phyloP scores from a whole-genome alignment of 2,329 filamentous ascomycete genomes.

The Penicillium sp. region DNA sequence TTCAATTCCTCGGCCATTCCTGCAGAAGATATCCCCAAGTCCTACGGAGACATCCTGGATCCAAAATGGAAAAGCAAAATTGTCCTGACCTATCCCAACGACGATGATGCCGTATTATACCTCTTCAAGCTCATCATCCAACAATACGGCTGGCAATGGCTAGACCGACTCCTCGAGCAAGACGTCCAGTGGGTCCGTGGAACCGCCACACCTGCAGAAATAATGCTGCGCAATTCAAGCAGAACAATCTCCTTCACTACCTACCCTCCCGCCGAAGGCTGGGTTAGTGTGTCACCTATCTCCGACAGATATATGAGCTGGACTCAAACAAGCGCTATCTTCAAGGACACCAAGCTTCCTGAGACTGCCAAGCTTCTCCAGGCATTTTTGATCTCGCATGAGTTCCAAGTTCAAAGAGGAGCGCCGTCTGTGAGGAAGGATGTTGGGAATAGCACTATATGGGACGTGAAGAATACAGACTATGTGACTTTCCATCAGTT shows the following conservation, averaged over 20 bases:
- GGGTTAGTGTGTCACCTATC: background rate
- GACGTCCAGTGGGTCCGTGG: slow-evolving; percentile 60
- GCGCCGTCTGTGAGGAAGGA: background rate
- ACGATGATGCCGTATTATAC: slow-evolving; percentile 57
- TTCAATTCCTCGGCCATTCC: background rate
- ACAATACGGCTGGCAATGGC: slow-evolving; percentile 50
- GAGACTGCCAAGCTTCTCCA: slow-evolving; percentile 57
- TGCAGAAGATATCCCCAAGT: background rate
- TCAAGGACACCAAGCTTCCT: slow-evolving; percentile 54
- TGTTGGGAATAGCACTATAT: background rate
- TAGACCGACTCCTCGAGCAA: slow-evolving; percentile 53
- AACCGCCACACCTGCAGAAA: slow-evolving; percentile 46
- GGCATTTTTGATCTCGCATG: slow-evolving; percentile 50
- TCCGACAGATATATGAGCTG: slow-evolving; percentile 49
- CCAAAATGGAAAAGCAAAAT: slow-evolving; percentile 59
- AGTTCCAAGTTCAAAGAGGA: background rate
- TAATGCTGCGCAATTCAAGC: background rate
- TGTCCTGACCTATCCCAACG: slow-evolving; percentile 60
- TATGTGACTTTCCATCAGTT: slow-evolving; percentile 41
- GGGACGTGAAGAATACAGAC: background rate
- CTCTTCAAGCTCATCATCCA: slow-evolving; percentile 53
- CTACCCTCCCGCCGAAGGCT: background rate
- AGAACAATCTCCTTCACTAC: background rate
- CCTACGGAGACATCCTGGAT: slow-evolving; percentile 31
- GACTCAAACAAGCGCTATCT: slow-evolving; percentile 55